Conservation (phyloP, 1,284 basidiomycete genomes). For the Irpex sp. region DNA sequence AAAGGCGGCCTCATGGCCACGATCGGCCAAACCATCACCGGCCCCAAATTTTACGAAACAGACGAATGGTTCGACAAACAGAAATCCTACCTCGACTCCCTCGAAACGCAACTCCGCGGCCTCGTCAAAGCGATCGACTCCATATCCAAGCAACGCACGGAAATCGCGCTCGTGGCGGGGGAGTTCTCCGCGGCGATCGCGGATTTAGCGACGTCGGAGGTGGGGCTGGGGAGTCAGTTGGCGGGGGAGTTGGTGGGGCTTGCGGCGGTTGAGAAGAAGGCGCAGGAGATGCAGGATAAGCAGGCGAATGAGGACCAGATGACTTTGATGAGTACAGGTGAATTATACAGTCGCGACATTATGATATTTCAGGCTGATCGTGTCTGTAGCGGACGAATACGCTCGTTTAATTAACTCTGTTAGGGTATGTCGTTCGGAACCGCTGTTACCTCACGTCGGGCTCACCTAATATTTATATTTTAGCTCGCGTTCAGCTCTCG, state of each 20-base stretch:
- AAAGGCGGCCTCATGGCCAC: constrained; percentile 76
- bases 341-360: constrained; percentile 7
- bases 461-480: background rate
- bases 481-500: constrained; percentile 86
- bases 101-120: constrained; percentile 86
- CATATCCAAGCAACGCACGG: constrained; percentile 80
- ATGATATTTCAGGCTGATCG: background rate
- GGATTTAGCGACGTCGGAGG: constrained; percentile 71
- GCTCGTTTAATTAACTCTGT: constrained; percentile 89
- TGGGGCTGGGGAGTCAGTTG: constrained; percentile 59
- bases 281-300: constrained; percentile 64
- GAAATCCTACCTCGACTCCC: constrained; percentile 80
- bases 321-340: constrained; percentile 74
- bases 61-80: constrained; percentile 98
- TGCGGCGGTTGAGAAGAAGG: constrained; percentile 69
- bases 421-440: constrained; percentile 49
- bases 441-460: constrained; percentile 1
- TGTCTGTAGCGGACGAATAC: constrained; percentile 78
- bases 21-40: constrained; percentile 76
- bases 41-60: constrained; percentile 86
- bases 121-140: constrained; percentile 83
- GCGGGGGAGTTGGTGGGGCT: constrained; percentile 65
- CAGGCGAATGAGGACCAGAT: constrained; percentile 80
- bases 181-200: constrained; percentile 71
- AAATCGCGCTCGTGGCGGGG: constrained; percentile 61